Conservation (phyloP, 768 basidiomycete species). For the Tricholoma bakamatsutake region DNA sequence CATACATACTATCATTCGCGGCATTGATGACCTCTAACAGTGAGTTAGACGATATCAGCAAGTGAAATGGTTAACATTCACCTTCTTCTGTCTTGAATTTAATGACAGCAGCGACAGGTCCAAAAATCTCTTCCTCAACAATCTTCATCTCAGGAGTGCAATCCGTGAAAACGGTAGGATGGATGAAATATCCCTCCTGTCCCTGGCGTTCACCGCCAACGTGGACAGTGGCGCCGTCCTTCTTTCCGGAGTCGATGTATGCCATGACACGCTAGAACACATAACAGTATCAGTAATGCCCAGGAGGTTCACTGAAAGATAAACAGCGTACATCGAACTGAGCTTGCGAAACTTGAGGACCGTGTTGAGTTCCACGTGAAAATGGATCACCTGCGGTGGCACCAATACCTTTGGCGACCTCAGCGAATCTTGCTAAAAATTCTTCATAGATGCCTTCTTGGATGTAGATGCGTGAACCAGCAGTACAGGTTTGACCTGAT, state of each 20-base stretch:
- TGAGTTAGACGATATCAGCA: background rate
- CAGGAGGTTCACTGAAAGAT: background rate
- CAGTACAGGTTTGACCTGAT: conserved; percentile 65
- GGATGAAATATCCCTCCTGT: conserved; percentile 59
- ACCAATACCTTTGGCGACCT: conserved; percentile 40
- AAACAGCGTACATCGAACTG: conserved; percentile 49
- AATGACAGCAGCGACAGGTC: conserved; percentile 68
- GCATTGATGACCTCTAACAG: conserved; percentile 14
- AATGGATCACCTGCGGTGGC: conserved; percentile 58
- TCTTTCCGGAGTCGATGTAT: conserved; percentile 67
- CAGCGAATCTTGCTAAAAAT: conserved; percentile 57
- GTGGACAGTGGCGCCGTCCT: conserved; percentile 57
- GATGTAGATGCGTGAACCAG: conserved; percentile 79
- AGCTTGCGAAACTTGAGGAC: conserved; percentile 63
- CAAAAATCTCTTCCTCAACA: conserved; percentile 65
- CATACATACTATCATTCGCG: conserved; percentile 13
- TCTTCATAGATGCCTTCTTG: conserved; percentile 74
- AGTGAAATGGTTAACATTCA: background rate
- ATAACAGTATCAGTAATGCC: background rate
- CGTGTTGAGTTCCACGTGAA: conserved; percentile 46
- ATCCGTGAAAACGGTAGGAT: conserved; percentile 66
- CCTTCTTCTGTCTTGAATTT: conserved; percentile 57
- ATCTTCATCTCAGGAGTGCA: conserved; percentile 61
- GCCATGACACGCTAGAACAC: conserved; percentile 50
- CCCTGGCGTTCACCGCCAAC: conserved; percentile 54